Base-by-base conservation (phyloP, 768 basidiomycete genomes). In the Nevesoporus exiguus region DNA sequence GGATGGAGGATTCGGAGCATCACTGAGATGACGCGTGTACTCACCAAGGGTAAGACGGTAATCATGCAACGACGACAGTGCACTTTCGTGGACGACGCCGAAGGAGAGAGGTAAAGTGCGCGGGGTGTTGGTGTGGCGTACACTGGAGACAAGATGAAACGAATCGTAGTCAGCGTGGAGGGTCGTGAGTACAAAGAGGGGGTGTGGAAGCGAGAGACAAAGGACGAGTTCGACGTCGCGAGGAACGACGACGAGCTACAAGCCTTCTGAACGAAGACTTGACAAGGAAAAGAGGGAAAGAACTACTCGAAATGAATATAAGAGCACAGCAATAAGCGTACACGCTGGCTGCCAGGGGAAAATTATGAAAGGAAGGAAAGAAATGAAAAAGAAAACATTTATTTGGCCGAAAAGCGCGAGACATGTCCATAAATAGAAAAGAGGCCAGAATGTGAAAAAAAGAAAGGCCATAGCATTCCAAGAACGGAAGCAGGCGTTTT, bases 81-180 rank as follows among this genome's bases (percentile, higher is more conserved):
- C 64, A 60, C 52, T 77, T 78, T 78, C 76, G 70, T 77, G 59
- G 63, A 61, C 69, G 66, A 62, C 61, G 66, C 56, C 59, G 48
- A 55, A 57, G 61, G 64, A 55, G 58, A 60, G 49, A 61, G 60
- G 61, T 56, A 58, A 64, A 58, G 66, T 52, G 70, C 61, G 70
- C 71, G 61, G 57, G 36, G 73, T 64, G 61, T 64, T n/a, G 71
- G 66, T 66, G 73, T 68, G 63, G 63, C 61, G 65, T 48, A 54
- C 55, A 57, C 27, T n/a, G 29, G 30, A 47, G 50, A 67, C 67
- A 69, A 52, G 59, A 57, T 55, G 65, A 61, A 63, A 63, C 56
- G 59, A 66, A 63, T 74, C 73, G 72, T 74, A 63, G 76, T 73
- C 62, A 71, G 66, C 70, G 72, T 75, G 59, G 63, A 63, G 36